phyloP scores from a whole-genome alignment of 2,329 filamentous ascomycete genomes.

The Byssochlamys sp. region DNA sequence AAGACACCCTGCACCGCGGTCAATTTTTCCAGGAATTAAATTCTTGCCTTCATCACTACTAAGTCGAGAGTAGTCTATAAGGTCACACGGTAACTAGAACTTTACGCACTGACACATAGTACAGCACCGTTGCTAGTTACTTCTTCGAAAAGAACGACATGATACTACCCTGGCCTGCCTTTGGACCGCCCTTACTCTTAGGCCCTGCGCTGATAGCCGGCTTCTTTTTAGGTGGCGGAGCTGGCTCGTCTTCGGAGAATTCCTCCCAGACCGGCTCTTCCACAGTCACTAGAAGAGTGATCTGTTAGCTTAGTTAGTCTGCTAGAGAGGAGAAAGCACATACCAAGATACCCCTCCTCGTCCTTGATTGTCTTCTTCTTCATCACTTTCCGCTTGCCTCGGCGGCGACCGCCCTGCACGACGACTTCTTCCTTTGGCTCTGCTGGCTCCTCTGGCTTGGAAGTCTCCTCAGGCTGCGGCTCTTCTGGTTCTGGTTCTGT shows the following conservation, averaged over 20 bases:
- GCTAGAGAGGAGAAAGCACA: conserved; percentile 20
- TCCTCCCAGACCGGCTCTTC: conserved; percentile 82
- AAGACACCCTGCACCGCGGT: conserved; percentile 4
- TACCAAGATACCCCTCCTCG: conserved; percentile 81
- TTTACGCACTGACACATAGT: not conserved
- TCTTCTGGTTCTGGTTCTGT: conserved; percentile 19
- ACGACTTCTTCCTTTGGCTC: conserved; percentile 44
- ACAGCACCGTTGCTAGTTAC: conserved; percentile 23
- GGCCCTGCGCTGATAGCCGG: conserved; percentile 32
- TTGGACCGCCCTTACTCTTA: conserved; percentile 49
- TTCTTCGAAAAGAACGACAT: conserved; percentile 91
- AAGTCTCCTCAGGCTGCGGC: conserved; percentile 26
- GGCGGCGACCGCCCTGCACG: conserved; percentile 54
- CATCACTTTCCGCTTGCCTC: conserved; percentile 70
- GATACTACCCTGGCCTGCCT: conserved; percentile 59
- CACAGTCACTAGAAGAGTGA: conserved; percentile 58
- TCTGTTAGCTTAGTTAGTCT: conserved; percentile 5
- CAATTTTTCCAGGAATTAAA: not conserved
- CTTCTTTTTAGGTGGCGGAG: conserved; percentile 39
- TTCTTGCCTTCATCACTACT: not conserved
- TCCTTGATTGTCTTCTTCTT: conserved; percentile 82
- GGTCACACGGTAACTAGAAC: not conserved
- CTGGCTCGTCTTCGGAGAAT: conserved; percentile 78
- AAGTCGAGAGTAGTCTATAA: not conserved
- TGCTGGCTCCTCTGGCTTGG: conserved; percentile 33